Evolutionary conservation across 116 monocot species (phyloP), one percentile per base, ranked within the genome.

Genomic region (Zostera marina): DNA sequence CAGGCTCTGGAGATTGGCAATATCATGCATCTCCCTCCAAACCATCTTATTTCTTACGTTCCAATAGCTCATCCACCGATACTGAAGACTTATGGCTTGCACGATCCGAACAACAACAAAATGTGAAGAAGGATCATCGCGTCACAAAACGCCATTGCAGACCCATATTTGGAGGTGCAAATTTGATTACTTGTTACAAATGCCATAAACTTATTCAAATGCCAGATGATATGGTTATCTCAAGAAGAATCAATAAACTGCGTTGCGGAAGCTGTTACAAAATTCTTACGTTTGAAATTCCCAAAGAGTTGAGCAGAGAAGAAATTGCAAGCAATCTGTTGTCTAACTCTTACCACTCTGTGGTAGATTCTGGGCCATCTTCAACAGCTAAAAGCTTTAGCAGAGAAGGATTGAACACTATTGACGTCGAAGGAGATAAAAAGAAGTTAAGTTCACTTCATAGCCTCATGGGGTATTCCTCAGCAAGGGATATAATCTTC

Each of bases 171-270:
- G 63, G 67, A 41, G 68, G 66, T 10, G 68, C 73, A 4, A 61
- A 61, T 20, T 63, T 73, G 49, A 42, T 73, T 11, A 17, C 44
- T 16, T 73, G 73, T 42, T 58, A 54, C 4, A 20, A 58, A 22
- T 74, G 74, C 53, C 16, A 40, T 6, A 8, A 19, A 21, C 13
- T 67, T 43, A 59, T 67, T 16, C 67, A 60, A 21, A 53, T 67
- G 14, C 67, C 67, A 12, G 74, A 51, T 22, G 70, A 75, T 56
- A 52, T 76, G 32, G 32, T 56, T 0, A 9, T 70, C 10, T 66
- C 61, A 42, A 45, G 23, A 10, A 66, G 49, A 51, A 15, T 19
- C 49, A 51, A 51, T 21, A 51, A 51, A 21, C 16, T 51, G 20
- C 49, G 20, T 1, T 51, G 49, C 20, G 49, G 49, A 9, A 19